Conservation (phyloP, 225 moss, liverwort and hornwort genomes). For the Physcomitrium patens region DNA sequence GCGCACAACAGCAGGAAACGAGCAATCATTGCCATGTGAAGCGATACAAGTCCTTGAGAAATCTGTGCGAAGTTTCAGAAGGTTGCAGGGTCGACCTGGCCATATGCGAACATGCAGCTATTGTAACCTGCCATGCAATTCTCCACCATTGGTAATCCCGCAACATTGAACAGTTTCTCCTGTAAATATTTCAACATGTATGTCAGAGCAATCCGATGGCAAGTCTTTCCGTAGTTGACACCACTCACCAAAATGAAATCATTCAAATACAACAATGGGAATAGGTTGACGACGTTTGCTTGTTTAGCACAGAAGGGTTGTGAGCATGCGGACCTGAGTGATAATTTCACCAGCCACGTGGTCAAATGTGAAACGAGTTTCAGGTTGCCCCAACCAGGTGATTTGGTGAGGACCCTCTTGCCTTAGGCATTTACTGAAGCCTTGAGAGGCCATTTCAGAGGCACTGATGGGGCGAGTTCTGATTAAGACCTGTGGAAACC, state of each 20-base stretch:
- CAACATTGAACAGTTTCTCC: constrained; percentile 60
- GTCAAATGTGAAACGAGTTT: constrained; percentile 69
- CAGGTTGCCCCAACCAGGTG: constrained; percentile 59
- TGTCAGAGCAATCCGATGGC: constrained; percentile 19
- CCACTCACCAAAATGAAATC: background rate
- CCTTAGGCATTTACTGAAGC: constrained; percentile 56
- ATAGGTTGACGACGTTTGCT: background rate
- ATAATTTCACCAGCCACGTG: constrained; percentile 64
- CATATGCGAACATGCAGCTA: constrained; percentile 70
- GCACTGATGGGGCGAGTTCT: constrained; percentile 56
- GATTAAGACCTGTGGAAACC: constrained; percentile 46
- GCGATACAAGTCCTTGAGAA: no score
- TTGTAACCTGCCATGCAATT: constrained; percentile 66
- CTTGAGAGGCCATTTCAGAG: constrained; percentile 52
- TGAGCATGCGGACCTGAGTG: constrained; percentile 43
- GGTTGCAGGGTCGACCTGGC: constrained; percentile 41
- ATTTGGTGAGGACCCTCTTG: constrained; percentile 57
- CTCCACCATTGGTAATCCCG: constrained; percentile 64
- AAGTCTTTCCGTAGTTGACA: no score
- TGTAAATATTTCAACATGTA: constrained; percentile 25
- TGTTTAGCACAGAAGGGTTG: background rate
- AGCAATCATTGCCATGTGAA: background rate
- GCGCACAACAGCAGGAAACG: background rate
- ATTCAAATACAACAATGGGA: background rate
- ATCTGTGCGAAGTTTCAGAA: background rate